Evolutionary conservation across 345 rosid genomes (phyloP).

Genomic region (Microthlaspi erraticum): DNA sequence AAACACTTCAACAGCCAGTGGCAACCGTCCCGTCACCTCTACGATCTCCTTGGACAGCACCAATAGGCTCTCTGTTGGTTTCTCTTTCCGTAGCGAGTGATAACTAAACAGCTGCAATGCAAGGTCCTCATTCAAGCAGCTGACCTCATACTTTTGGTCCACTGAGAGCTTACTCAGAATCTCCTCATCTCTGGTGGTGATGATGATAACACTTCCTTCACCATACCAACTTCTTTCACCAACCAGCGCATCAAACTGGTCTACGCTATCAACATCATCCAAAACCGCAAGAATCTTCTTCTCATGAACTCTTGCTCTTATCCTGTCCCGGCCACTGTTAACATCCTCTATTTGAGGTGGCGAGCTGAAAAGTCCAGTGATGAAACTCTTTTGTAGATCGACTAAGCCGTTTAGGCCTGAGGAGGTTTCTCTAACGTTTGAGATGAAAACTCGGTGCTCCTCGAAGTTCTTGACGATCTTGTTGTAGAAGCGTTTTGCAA

Average conservation of each 20-base stretch:
- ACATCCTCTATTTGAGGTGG: constrained; percentile 25
- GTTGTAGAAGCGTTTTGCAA: constrained; percentile 38
- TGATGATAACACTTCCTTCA: constrained; percentile 58
- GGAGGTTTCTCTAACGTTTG: constrained; percentile 45
- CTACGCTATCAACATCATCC: constrained; percentile 59
- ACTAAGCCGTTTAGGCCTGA: constrained; percentile 37
- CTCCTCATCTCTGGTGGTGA: constrained; percentile 61
- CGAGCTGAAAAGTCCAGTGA: constrained; percentile 35
- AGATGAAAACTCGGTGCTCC: constrained; percentile 41
- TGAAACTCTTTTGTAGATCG: constrained; percentile 50
- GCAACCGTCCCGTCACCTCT: constrained; percentile 53
- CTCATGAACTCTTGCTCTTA: constrained; percentile 39
- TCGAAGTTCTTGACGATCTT: constrained; percentile 26
- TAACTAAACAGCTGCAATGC: constrained; percentile 62
- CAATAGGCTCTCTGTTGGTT: constrained; percentile 47
- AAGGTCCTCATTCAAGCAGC: constrained; percentile 42
- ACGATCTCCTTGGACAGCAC: constrained; percentile 53
- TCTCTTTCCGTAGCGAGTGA: constrained; percentile 62
- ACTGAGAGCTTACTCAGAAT: constrained; percentile 45
- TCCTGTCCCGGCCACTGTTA: constrained; percentile 27
- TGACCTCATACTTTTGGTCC: constrained; percentile 53
- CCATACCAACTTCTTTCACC: constrained; percentile 55
- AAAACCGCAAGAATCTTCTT: constrained; percentile 54
- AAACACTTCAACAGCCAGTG: constrained; percentile 77
- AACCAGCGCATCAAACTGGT: constrained; percentile 53